A percentile compares a stretch with the other conserved stretches of the same genome.
Conservation (phyloP, 345 rosid species). For the Eucalyptus erythrocorys region DNA sequence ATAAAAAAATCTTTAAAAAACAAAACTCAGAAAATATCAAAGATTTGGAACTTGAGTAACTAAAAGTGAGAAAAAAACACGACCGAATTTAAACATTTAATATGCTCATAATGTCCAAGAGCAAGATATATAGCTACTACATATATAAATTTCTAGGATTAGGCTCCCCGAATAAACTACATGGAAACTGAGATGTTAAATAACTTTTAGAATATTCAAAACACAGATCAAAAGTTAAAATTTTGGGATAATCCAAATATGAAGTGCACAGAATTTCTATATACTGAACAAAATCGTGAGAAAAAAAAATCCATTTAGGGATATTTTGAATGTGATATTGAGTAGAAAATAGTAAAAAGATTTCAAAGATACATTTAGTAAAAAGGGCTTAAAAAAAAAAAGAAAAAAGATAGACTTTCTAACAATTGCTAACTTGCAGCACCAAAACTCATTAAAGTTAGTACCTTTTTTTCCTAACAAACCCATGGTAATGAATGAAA, state of each 20-base stretch:
- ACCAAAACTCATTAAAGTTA: too few species aligned
- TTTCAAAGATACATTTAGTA: too few species aligned
- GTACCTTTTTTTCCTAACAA: too few species aligned
- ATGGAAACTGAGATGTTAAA: too few species aligned
- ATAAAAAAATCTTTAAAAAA: not conserved
- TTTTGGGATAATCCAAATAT: not conserved
- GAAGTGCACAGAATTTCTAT: not conserved
- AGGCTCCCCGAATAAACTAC: not conserved
- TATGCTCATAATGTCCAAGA: not conserved
- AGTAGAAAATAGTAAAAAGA: not conserved
- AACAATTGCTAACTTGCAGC: not conserved
- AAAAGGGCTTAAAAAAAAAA: too few species aligned
- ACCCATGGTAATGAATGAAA: not conserved
- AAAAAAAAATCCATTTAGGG: too few species aligned
- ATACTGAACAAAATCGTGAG: too few species aligned
- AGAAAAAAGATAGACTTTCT: not conserved
- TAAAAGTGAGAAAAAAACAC: not conserved
- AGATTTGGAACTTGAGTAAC: not conserved
- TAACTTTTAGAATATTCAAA: not conserved
- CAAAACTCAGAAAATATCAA: not conserved
- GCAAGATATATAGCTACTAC: not conserved
- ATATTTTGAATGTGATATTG: not conserved
- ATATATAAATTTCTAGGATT: not conserved
- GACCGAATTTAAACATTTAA: not conserved
- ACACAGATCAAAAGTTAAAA: not conserved